Conservation (phyloP, 129 eudicot genomes). For the Erigeron canadensis region DNA sequence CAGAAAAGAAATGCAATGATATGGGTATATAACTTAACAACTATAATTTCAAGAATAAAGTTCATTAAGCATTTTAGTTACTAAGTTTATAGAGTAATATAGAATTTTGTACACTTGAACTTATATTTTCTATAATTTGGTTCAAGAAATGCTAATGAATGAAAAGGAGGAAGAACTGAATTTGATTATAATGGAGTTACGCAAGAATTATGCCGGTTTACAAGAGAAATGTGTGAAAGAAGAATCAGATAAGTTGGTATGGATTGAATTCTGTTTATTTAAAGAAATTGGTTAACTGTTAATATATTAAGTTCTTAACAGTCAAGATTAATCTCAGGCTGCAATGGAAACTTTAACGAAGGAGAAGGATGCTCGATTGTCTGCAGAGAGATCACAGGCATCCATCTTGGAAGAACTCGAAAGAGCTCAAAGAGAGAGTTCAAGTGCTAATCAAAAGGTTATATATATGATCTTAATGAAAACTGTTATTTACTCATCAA, state of each 20-base stretch:
- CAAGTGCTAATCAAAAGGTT: conserved; percentile 74
- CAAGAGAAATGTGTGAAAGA: conserved; percentile 71
- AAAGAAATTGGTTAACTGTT: not conserved
- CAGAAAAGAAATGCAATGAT: conserved; percentile 74
- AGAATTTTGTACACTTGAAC: not conserved
- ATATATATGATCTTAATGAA: not conserved
- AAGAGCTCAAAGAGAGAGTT: conserved; percentile 69
- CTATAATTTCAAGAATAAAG: not conserved
- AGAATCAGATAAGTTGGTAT: conserved; percentile 80
- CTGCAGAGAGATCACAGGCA: conserved; percentile 64
- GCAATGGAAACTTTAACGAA: conserved; percentile 64
- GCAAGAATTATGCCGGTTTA: conserved; percentile 51
- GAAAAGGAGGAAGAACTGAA: conserved; percentile 85
- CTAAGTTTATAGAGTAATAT: not conserved
- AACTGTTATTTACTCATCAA: not conserved
- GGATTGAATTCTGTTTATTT: conserved; percentile 9
- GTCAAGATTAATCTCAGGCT: conserved; percentile 40
- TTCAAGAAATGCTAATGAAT: conserved; percentile 61
- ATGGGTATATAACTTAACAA: conserved; percentile 73
- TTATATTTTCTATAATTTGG: not conserved
- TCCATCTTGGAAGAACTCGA: conserved; percentile 70
- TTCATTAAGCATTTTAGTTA: not conserved
- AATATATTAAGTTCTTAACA: not conserved
- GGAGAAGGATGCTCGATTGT: conserved; percentile 71
- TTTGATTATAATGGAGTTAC: conserved; percentile 68